phyloP scores from a whole-genome alignment of 768 basidiomycete genomes.

The Xanthoconium stramineum region DNA sequence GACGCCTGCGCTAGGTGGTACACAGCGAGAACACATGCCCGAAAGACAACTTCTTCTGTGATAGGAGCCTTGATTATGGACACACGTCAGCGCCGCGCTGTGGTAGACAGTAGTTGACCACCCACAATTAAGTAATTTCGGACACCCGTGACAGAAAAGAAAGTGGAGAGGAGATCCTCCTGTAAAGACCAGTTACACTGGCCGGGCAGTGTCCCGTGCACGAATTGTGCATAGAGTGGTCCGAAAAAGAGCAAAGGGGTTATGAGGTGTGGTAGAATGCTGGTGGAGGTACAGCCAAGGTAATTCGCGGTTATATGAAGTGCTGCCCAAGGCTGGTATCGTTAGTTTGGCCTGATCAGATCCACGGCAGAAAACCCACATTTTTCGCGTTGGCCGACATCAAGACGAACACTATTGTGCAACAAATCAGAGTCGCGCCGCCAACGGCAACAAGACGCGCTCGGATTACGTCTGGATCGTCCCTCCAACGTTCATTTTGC shows the following conservation, averaged over 20 bases:
- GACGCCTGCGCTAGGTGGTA: constrained; percentile 66
- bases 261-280: constrained; percentile 53
- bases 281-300: constrained; percentile 38
- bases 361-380: constrained; percentile 10
- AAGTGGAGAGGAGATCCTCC: constrained; percentile 35
- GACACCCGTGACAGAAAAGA: constrained; percentile 55
- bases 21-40: constrained; percentile 75
- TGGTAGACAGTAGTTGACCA: constrained; percentile 1
- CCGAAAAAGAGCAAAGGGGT: constrained; percentile 76
- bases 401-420: constrained; percentile 47
- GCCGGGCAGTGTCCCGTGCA: constrained; percentile 49
- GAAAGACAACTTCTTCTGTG: constrained; percentile 91
- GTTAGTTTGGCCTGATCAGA: constrained; percentile 5
- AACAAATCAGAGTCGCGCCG: constrained; percentile 58
- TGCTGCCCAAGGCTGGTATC: constrained; percentile 16
- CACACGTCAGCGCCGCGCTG: not conserved
- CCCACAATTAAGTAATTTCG: constrained; percentile 65
- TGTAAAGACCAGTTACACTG: constrained; percentile 49
- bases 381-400: constrained; percentile 27
- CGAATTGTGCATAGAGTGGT: constrained; percentile 60
- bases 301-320: constrained; percentile 34
- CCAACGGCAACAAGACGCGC: constrained; percentile 70
- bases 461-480: constrained; percentile 84
- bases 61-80: constrained; percentile 62
- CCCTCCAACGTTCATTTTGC: constrained; percentile 57